Percentiles rank a stretch among this genome's conserved stretches.
Evolutionary conservation across 2,329 filamentous ascomycete species (phyloP).

Genomic region (Pseudocercospora musae): DNA sequence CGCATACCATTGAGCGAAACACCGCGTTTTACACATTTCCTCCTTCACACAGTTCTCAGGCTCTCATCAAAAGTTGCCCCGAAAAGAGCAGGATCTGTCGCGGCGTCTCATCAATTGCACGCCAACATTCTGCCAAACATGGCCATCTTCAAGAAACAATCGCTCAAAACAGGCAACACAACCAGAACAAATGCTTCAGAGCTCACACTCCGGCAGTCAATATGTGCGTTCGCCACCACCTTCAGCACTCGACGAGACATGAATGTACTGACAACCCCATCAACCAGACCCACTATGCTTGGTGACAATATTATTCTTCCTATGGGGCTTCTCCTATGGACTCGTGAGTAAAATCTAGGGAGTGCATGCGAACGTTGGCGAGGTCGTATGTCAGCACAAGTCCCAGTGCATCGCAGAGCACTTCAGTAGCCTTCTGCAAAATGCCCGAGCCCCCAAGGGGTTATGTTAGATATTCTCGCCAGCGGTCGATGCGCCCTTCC

Average conservation of each 20-base stretch:
- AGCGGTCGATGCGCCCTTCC: constrained; percentile 22
- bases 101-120: background rate
- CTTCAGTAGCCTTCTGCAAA: no score
- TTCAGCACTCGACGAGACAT: background rate
- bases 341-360: no score
- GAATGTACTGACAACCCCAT: background rate
- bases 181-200: constrained; percentile 22
- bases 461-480: no score
- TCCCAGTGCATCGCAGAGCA: no score
- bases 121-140: constrained; percentile 3
- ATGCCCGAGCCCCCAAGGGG: no score
- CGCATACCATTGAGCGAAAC: background rate
- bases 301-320: constrained; percentile 64
- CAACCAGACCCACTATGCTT: constrained; percentile 54
- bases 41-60: background rate
- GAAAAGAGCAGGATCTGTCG: background rate
- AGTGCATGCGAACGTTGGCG: no score
- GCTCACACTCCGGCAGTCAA: constrained; percentile 20
- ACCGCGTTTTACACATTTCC: background rate
- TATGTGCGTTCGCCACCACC: constrained; percentile 11
- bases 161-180: constrained; percentile 17
- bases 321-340: constrained; percentile 51
- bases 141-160: constrained; percentile 22
- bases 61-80: background rate
- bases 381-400: no score